Percentiles rank a stretch among this genome's conserved stretches.
phyloP scores from a whole-genome alignment of 192 early-diverging fungal species.

The Phlyctochytrium planicorne region DNA sequence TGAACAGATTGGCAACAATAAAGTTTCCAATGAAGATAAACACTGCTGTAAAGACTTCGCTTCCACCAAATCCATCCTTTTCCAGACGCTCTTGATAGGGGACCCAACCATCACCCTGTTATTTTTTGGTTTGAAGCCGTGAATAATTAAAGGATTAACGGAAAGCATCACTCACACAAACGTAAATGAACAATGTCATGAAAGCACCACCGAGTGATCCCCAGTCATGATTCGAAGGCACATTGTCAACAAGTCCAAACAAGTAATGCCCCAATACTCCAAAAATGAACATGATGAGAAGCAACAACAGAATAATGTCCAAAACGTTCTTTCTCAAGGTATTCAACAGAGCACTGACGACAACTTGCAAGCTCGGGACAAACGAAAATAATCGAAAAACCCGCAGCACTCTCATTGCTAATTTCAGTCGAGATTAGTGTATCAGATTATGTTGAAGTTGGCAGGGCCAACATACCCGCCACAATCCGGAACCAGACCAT shows the following conservation, averaged over 20 bases:
- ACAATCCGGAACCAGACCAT: neutral
- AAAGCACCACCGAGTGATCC: slow-evolving; percentile 23
- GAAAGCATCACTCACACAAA: slow-evolving; percentile 28
- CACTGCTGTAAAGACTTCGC: slow-evolving; percentile 31
- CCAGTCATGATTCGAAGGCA: slow-evolving; percentile 24
- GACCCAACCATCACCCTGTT: slow-evolving; percentile 39
- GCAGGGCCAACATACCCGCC: neutral
- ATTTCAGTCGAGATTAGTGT: neutral
- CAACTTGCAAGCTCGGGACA: slow-evolving; percentile 37
- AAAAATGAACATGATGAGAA: slow-evolving; percentile 49
- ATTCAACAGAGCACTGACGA: slow-evolving; percentile 42
- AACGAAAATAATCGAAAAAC: slow-evolving; percentile 28
- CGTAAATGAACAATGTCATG: slow-evolving; percentile 38
- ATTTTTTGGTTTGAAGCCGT: too few species aligned
- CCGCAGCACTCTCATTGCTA: slow-evolving; percentile 32
- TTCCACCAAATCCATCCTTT: slow-evolving; percentile 31
- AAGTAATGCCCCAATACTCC: slow-evolving; percentile 46
- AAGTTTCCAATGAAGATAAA: slow-evolving; percentile 50
- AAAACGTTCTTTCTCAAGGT: slow-evolving; percentile 39
- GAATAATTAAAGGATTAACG: neutral
- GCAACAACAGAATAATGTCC: slow-evolving; percentile 43
- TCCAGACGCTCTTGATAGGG: slow-evolving; percentile 37
- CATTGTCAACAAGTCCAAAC: slow-evolving; percentile 32
- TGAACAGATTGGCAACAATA: slow-evolving; percentile 53
- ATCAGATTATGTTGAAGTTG: neutral